Base-by-base conservation (phyloP, 768 basidiomycete genomes). In the Pleurotus giganteus region DNA sequence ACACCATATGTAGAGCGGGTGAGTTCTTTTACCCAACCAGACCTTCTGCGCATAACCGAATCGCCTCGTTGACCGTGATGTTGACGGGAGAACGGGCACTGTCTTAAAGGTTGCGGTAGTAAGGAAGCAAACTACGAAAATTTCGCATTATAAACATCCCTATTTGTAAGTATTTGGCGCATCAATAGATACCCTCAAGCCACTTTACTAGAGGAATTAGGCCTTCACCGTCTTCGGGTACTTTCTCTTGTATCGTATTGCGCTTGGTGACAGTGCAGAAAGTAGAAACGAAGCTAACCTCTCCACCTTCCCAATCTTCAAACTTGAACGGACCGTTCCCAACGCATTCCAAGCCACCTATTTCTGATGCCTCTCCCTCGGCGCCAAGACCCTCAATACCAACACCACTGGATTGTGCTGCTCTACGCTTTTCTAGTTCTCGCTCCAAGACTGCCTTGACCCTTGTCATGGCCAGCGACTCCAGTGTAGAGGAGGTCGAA, bases 231-330 rank as follows among this genome's bases (percentile, higher is more conserved):
- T 39, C 49, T 17, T 19, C 19, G 12, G 21, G 49, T 24, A 23
- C 28, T 31, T 49, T 49, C 27, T 51, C 34, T 3, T 29, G 7
- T 17, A 32, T 24, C 26, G 29, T 32, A 37, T 37, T 51, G 32
- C 49, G 49, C n/a, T 51, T 51, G 17, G 49, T 51, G 34, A 55
- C 47, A n/a, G 66, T 63, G 24, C 80, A 74, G 55, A 79, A 87
- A 0, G 83, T 85, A 24, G 82, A 86, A 29, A 86, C 57, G 61
- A 91, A 88, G 1, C 73, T 65, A 17, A 91, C 72, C n/a, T 90
- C 85, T 6, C 91, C 91, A 2, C 89, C 91, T 60, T 92, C 91
- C 91, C 91, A 94, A 39, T 86, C 83, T 2, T 76, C 77, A 62
- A 93, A 93, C 60, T 74, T 84, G 74, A 94, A 94, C 17, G 71